These are phyloP conservation scores for Schizothecium vesticola DNA, from an alignment of 495 filamentous ascomycete genomes.

Conservation along the genomic window DNA sequence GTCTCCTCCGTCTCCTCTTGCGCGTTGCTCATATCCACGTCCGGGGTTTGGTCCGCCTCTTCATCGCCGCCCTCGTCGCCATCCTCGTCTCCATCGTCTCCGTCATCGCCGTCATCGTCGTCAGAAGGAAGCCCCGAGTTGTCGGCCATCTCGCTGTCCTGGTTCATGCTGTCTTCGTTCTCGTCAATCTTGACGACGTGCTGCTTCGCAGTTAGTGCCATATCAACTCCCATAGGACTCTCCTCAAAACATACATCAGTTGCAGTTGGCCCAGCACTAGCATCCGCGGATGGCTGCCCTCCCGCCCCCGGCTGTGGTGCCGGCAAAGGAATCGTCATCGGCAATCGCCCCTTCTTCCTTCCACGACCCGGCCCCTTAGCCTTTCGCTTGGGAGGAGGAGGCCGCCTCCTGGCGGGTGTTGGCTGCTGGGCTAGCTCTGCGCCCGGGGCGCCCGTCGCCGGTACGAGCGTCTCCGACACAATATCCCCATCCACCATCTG, in stretches of 20 bases:
- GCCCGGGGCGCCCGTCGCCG: slow-evolving; percentile 27
- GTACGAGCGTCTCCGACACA: slow-evolving; percentile 50
- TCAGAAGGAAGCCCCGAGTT: slow-evolving; percentile 53
- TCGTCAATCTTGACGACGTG: slow-evolving; percentile 36
- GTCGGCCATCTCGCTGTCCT: slow-evolving; percentile 49
- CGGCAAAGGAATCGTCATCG: slow-evolving; percentile 15
- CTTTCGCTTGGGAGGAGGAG: slow-evolving; percentile 73
- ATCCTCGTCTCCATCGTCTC: slow-evolving; percentile 34
- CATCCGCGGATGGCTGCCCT: neutral
- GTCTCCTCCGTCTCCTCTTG: no score
- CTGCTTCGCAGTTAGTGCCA: slow-evolving; percentile 23
- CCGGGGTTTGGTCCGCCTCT: slow-evolving; percentile 28
- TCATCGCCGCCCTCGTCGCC: slow-evolving; percentile 33
- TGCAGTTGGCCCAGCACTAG: slow-evolving; percentile 31
- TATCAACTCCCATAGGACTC: slow-evolving; percentile 30
- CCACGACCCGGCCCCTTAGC: slow-evolving; percentile 62
- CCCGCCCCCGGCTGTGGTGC: slow-evolving; percentile 15
- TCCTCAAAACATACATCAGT: slow-evolving; percentile 22
- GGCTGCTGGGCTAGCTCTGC: slow-evolving; percentile 23
- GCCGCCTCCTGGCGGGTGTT: slow-evolving; percentile 50
- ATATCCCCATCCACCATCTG: slow-evolving; percentile 79
- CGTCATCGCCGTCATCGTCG: slow-evolving; percentile 40
- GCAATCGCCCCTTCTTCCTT: slow-evolving; percentile 60
- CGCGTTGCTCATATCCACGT: slow-evolving; percentile 20
- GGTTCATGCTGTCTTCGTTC: slow-evolving; percentile 36